phyloP scores from a whole-genome alignment of 176 grass and related monocot species.

The Aechmea fasciata region DNA sequence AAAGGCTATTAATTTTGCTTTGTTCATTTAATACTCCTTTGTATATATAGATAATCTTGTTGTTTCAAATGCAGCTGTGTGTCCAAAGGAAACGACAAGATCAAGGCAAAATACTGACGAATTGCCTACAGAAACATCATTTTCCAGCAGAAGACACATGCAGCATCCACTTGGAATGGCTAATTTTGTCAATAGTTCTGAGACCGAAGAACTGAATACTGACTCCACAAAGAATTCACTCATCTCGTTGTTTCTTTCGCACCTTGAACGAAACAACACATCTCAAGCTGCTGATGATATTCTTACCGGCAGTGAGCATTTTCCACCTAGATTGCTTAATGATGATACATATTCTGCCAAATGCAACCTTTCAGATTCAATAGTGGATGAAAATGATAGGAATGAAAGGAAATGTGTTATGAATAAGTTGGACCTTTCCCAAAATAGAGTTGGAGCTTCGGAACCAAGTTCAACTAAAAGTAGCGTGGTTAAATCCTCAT shows the following conservation, averaged over 20 bases:
- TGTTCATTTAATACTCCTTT: not conserved
- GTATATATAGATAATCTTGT: constrained; percentile 19
- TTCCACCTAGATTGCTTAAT: constrained; percentile 36
- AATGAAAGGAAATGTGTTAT: constrained; percentile 12
- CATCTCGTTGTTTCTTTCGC: constrained; percentile 95
- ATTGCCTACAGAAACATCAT: constrained; percentile 19
- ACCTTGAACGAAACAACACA: constrained; percentile 76
- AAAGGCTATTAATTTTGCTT: not conserved
- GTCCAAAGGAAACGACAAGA: constrained; percentile 36
- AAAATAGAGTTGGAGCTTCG: constrained; percentile 24
- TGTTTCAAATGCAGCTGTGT: constrained; percentile 44
- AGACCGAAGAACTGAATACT: constrained; percentile 25
- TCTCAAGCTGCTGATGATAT: constrained; percentile 45
- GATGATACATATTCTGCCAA: constrained; percentile 25
- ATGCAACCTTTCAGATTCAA: constrained; percentile 9
- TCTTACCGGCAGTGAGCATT: constrained; percentile 56
- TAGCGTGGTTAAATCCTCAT: constrained; percentile 14
- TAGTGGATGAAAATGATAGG: not conserved
- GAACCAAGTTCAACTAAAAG: constrained; percentile 22
- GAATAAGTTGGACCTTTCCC: constrained; percentile 20
- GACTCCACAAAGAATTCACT: constrained; percentile 66
- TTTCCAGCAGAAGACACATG: constrained; percentile 20
- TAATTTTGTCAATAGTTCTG: constrained; percentile 28
- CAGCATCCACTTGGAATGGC: constrained; percentile 24
- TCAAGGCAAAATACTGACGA: constrained; percentile 27